Evolutionary conservation across 2,329 filamentous ascomycete genomes (phyloP), one percentile per base, ranked within the genome.

Genomic region (Alternaria longipes): DNA sequence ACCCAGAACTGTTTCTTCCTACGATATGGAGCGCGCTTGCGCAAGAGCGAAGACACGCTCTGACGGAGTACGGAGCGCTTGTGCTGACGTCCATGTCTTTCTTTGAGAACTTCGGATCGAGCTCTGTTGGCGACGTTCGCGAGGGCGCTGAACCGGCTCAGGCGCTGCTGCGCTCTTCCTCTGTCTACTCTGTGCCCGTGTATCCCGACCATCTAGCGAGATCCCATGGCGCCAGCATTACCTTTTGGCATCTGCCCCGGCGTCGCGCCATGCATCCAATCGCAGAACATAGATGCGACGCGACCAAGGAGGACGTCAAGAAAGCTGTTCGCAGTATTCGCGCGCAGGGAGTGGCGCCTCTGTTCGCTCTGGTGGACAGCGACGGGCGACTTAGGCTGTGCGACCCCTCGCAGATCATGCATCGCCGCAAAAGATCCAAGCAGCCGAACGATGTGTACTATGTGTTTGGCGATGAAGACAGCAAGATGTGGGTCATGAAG

Each of bases 341-440:
- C 6, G 34, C 47, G 32, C 3, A 60, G 26, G 41, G 53, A 12
- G 14, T 26, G 12, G 53, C 46, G 18, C 58, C 58, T 56, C 51
- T 60, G 3, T 60, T 60, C 4, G n/a, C 58, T 56, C 44, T 60
- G 38, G 59, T 60, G n/a, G 47, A 60, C 53, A 52, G 6, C 22
- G 22, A 52, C 44, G 8, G 30, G 12, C 41, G 7, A 50, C 59
- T 60, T 3, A 60, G 16, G 30, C 26, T 54, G 26, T 60, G 20
- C 44, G 3, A 42, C 22, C 32, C 54, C 28, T 60, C 36, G 0
- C 26, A 53, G 14, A 53, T 58, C 6, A 1, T 41, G 8, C 8
- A 47, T 53, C 18, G 24, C 20, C 24, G 16, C 34, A 58, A 53
- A 51, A 1, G 9, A 51, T 58, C 38, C 40, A 47, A 58, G 42